Base-by-base conservation (phyloP, 2,329 filamentous ascomycete species). In the Stachybotrys echinatus region DNA sequence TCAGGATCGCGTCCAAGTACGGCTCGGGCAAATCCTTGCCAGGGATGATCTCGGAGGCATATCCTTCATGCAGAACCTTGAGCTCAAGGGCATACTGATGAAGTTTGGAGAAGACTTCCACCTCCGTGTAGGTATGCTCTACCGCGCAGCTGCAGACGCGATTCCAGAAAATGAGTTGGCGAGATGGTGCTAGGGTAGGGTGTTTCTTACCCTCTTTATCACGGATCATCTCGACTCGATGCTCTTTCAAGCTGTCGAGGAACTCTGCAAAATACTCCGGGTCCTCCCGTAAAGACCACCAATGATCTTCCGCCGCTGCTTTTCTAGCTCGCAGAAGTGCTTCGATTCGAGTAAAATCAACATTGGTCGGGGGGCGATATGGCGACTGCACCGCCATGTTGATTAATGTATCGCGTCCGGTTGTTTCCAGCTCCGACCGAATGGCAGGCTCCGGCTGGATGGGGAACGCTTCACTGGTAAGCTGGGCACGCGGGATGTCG, bases 201-300 rank as follows among this genome's bases (percentile, higher is more conserved):
- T 72, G 67, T 2, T 48, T 10, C 3, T 61, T 50, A 17, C 70
- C 69, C 3, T 58, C 21, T 0, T 49, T 54, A 48, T 79, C 75
- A n/a, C 60, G 68, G 18, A 79, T 18, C 48, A 66, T 60, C 45
- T 78, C 72, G 8, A 61, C 59, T 1, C 71, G 64, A 55, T 83
- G 80, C 12, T 80, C 75, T 20, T 64, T 67, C 22, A 58, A 55
- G 1, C 79, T 73, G 10, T 58, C 53, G 2, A 81, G 42, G 1
- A 61, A 48, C 2, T 76, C 66, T 4, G 68, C 61, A 54, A 84
- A 84, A 61, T 83, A 84, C 1, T 63, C 63, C 0, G 81, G 80
- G 57, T 85, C 82, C 55, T 85, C 81, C 7, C 80, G 71, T 3
- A 85, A 63, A 0, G 70, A 57, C 72, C 73, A 79, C 0, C 83